Conservation (phyloP, 768 basidiomycete species). For the Dioszegia hungarica region DNA sequence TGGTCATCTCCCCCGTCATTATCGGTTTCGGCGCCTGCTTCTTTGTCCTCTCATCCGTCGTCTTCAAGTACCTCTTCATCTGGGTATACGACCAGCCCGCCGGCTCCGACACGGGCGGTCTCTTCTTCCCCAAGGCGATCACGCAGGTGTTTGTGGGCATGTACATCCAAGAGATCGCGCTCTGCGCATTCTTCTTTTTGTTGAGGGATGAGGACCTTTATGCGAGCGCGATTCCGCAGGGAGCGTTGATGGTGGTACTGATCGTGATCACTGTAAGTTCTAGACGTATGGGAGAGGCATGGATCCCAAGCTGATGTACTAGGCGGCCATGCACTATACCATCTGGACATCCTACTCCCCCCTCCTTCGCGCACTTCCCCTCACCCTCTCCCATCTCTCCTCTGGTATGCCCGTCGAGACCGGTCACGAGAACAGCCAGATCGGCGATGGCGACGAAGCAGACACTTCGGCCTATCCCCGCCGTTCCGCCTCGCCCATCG, state of each 20-base stretch:
- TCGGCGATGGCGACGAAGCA: constrained; percentile 24
- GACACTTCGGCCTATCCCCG: constrained; percentile 35
- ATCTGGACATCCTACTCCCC: constrained; percentile 77
- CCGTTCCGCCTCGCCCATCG: neutral
- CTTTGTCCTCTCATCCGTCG: constrained; percentile 75
- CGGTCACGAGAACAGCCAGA: constrained; percentile 32
- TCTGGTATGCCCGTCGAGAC: constrained; percentile 50
- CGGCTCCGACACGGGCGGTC: constrained; percentile 74
- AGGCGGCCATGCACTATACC: constrained; percentile 69
- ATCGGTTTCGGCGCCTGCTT: constrained; percentile 78
- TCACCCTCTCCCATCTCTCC: constrained; percentile 69
- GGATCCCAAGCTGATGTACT: neutral
- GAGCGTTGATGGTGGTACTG: constrained; percentile 75
- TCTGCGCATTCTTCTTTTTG: constrained; percentile 87
- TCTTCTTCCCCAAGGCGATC: constrained; percentile 93
- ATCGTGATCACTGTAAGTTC: constrained; percentile 71
- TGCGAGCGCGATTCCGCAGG: constrained; percentile 65
- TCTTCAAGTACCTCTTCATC: constrained; percentile 78
- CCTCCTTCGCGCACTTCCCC: constrained; percentile 67
- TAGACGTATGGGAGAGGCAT: neutral
- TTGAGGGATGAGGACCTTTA: constrained; percentile 57
- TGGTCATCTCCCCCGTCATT: constrained; percentile 86
- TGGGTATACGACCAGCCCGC: constrained; percentile 67
- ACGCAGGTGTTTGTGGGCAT: constrained; percentile 89
- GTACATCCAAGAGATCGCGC: constrained; percentile 82